Evolutionary conservation across 2,329 filamentous ascomycete species (phyloP), one percentile per base, ranked within the genome.

Genomic region (Aspergillus sp.): DNA sequence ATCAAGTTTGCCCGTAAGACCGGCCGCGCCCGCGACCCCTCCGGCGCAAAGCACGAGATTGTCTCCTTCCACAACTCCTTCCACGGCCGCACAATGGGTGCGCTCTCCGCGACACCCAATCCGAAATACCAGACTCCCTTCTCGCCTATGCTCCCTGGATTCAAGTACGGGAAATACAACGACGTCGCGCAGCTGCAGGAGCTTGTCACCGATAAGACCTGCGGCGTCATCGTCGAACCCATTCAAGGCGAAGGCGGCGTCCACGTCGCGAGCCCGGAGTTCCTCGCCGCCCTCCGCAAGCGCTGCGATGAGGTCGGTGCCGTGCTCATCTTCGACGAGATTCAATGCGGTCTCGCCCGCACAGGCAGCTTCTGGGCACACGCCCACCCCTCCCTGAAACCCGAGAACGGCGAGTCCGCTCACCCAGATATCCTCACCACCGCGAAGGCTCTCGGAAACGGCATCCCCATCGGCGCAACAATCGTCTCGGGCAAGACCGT

Each of bases 211-310:
- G 88, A 92, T 22, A 87, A 89, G 68, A 98, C 95, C 0, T 97
- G 93, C 71, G 93, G 92, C 73, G 95, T 99, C 22, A 93, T 99
- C 61, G 86, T 99, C 50, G 95, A 99, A 83, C 95, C 95, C 8
- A 97, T 99, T 64, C 95, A 99, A 80, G 95, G 95, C 61, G 95
- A 99, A 80, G 95, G 95, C 17, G 95, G 95, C 67, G 90, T 99
- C 55, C 90, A 94, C 69, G 88, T 91, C 11, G 95, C 92, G 3
- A 89, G 85, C 0, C 87, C 91, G 3, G 91, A 92, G 67, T 99
- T 98, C 77, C 84, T 99, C 25, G 77, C 88, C 25, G 91, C 92
- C 0, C 85, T 99, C n/a, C 92, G 92, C 61, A 86, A 85, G 73
- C 87, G 93, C 62, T 97, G 93, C 78, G 89, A 89, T 59, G 89